phyloP scores from a whole-genome alignment of 2,329 filamentous ascomycete genomes.

The Sporothrix brunneoviolacea region DNA sequence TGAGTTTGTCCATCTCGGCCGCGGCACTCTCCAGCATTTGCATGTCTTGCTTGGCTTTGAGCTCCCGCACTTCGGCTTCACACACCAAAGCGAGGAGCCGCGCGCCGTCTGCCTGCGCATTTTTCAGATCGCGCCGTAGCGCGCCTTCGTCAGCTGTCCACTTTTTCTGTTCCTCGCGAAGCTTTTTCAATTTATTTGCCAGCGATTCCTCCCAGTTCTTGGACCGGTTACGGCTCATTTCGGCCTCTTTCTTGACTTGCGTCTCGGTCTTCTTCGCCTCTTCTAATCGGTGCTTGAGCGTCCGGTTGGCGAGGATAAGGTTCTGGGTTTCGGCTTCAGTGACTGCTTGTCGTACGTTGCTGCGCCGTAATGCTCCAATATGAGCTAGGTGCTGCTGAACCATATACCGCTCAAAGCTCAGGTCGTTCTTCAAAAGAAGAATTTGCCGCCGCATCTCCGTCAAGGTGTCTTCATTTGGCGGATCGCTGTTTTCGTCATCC shows the following conservation, averaged over 20 bases:
- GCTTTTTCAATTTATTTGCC: slow-evolving; percentile 55
- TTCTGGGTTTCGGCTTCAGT: slow-evolving; percentile 79
- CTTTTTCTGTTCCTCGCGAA: slow-evolving; percentile 64
- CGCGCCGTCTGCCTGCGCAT: slow-evolving; percentile 52
- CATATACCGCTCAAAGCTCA: slow-evolving; percentile 77
- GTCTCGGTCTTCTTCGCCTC: slow-evolving; percentile 65
- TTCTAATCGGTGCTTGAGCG: slow-evolving; percentile 63
- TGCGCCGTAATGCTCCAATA: slow-evolving; percentile 69
- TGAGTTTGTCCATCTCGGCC: slow-evolving; percentile 53
- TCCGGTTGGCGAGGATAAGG: slow-evolving; percentile 68
- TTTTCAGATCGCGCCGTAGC: slow-evolving; percentile 52
- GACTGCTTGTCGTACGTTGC: slow-evolving; percentile 68
- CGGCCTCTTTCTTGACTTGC: slow-evolving; percentile 64
- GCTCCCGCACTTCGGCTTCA: slow-evolving; percentile 61
- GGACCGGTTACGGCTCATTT: slow-evolving; percentile 63
- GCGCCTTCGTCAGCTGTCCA: slow-evolving; percentile 52
- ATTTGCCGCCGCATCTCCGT: slow-evolving; percentile 64
- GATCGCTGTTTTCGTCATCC: too few relatives aligned
- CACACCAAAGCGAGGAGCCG: slow-evolving; percentile 61
- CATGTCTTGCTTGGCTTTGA: slow-evolving; percentile 56
- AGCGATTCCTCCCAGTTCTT: slow-evolving; percentile 75
- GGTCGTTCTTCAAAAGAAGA: slow-evolving; percentile 69
- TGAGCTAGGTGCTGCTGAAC: slow-evolving; percentile 78
- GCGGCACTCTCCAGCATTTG: too few relatives aligned
- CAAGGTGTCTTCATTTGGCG: not conserved